phyloP scores from a whole-genome alignment of 163 green algal species.

The Chlorella variabilis region DNA sequence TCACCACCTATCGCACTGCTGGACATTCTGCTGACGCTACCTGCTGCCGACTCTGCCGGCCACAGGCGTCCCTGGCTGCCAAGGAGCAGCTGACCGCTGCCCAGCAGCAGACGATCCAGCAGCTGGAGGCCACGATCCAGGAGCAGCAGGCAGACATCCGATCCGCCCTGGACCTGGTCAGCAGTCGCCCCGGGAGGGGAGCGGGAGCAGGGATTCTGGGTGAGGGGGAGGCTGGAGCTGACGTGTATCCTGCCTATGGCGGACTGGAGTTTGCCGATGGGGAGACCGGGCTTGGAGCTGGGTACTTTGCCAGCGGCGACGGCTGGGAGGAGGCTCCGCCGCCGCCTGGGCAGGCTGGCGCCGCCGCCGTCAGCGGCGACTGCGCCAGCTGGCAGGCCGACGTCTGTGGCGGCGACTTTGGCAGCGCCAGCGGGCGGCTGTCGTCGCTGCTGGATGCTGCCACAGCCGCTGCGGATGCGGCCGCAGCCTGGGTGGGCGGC shows the following conservation, averaged over 20 bases:
- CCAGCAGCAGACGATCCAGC: slow-evolving; percentile 32
- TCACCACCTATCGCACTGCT: too few species aligned
- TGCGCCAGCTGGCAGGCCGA: neutral
- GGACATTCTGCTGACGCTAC: too few species aligned
- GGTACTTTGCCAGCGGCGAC: neutral
- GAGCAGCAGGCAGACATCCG: slow-evolving; percentile 44
- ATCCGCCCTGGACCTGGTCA: slow-evolving; percentile 41
- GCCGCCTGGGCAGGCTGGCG: too few species aligned
- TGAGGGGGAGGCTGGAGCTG: too few species aligned
- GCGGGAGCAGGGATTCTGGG: neutral
- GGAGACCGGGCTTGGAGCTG: neutral
- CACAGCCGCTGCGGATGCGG: slow-evolving; percentile 2
- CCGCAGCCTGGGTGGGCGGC: neutral
- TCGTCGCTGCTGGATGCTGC: slow-evolving; percentile 7
- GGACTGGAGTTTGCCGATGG: neutral
- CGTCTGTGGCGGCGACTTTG: neutral
- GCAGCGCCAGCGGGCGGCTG: neutral
- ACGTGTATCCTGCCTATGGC: neutral
- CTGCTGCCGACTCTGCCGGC: too few species aligned
- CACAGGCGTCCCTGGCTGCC: slow-evolving; percentile 15
- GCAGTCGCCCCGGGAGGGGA: neutral
- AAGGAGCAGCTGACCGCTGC: neutral
- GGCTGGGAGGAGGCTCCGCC: neutral
- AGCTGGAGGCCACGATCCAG: slow-evolving; percentile 36
- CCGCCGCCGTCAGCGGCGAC: neutral